A percentile compares a stretch with the other conserved stretches of the same genome.
Conservation (phyloP, 352 stramenopile species). For the Globisporangium middletonii region DNA sequence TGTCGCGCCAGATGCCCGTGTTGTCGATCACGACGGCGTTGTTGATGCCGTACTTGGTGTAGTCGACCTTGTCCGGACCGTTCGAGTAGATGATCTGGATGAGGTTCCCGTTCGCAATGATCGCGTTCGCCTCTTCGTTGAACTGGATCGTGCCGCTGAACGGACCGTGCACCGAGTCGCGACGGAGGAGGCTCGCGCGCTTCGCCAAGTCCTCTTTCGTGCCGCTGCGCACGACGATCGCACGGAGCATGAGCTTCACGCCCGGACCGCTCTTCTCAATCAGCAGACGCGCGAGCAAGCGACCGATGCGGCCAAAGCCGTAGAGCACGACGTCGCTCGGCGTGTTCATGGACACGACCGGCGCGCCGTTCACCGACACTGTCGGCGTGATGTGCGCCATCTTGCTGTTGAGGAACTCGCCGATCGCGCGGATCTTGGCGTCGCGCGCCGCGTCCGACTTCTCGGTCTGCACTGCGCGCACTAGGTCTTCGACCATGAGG, state of each 20-base stretch:
- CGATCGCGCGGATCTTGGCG: conserved; percentile 40
- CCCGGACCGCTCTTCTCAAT: conserved; percentile 84
- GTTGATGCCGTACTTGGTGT: conserved; percentile 82
- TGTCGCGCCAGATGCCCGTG: conserved; percentile 79
- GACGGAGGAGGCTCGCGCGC: conserved; percentile 74
- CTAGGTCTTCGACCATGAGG: conserved; percentile 53
- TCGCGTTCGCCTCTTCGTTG: conserved; percentile 80
- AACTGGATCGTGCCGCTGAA: conserved; percentile 82
- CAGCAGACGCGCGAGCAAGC: conserved; percentile 65
- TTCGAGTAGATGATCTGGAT: conserved; percentile 87
- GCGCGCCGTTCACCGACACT: conserved; percentile 2
- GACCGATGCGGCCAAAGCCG: conserved; percentile 85
- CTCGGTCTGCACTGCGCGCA: conserved; percentile 39
- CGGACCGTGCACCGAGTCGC: conserved; percentile 82
- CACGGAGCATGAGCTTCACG: conserved; percentile 85
- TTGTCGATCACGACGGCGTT: conserved; percentile 89
- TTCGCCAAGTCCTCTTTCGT: conserved; percentile 81
- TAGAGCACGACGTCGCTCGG: conserved; percentile 83
- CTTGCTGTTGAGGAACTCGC: conserved; percentile 48
- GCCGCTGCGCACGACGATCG: conserved; percentile 84
- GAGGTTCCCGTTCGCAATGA: conserved; percentile 84
- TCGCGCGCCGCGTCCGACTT: conserved; percentile 29
- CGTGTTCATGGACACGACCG: conserved; percentile 34
- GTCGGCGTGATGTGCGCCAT: conserved; percentile 38
- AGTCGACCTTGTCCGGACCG: conserved; percentile 81